Conservation (phyloP, 176 grass and related monocot species). For the Rhipidocladum racemiflorum region DNA sequence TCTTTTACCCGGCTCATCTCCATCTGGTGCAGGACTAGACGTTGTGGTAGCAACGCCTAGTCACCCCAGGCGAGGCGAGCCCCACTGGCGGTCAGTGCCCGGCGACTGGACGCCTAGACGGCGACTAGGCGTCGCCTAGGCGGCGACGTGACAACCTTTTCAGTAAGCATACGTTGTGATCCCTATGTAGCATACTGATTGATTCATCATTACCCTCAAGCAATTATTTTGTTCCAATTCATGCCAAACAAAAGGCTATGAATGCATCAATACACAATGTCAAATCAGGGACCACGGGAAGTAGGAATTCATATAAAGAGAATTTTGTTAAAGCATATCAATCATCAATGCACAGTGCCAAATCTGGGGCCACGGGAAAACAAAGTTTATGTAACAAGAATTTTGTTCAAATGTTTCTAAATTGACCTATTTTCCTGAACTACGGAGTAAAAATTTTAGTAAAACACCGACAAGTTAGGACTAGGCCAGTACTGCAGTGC, state of each 20-base stretch:
- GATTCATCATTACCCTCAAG: neutral
- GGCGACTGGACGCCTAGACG: no score
- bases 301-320: conserved; percentile 1
- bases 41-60: no score
- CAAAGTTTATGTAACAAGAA: neutral
- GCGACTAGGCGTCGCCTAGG: no score
- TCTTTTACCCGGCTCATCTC: no score
- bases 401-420: neutral
- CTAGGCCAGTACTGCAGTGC: conserved; percentile 5
- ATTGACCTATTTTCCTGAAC: conserved; percentile 1
- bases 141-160: no score
- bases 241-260: conserved; percentile 7
- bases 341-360: conserved; percentile 14
- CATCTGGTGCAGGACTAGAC: no score
- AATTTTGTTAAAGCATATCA: conserved; percentile 7
- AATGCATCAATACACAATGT: conserved; percentile 14
- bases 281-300: neutral
- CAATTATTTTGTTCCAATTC: neutral
- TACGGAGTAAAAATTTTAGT: conserved; percentile 5
- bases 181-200: neutral
- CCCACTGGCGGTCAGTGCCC: no score
- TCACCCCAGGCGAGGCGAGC: no score
- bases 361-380: conserved; percentile 14
- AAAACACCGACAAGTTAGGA: conserved; percentile 1
- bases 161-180: neutral